Conservation (phyloP, 106 monocot genomes). For the Dendrobium nobile region DNA sequence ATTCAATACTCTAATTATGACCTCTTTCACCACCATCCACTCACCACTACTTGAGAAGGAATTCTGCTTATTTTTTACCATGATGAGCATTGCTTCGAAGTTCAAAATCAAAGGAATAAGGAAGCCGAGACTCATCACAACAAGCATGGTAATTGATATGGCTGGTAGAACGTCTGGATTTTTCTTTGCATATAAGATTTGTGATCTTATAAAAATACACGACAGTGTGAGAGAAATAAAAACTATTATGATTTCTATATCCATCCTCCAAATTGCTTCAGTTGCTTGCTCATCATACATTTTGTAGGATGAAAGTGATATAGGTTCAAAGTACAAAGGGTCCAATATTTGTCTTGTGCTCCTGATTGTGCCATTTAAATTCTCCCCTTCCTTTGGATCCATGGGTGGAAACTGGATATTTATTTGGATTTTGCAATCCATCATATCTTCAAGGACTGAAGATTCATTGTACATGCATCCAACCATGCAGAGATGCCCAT, state of each 20-base stretch:
- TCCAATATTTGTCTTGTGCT: slow-evolving; percentile 40
- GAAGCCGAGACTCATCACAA: slow-evolving; percentile 38
- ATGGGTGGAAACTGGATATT: slow-evolving; percentile 38
- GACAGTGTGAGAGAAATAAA: slow-evolving; percentile 44
- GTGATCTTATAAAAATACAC: slow-evolving; percentile 38
- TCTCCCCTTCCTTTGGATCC: slow-evolving; percentile 10
- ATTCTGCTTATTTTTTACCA: slow-evolving; percentile 12
- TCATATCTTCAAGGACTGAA: background rate
- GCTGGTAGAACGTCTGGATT: slow-evolving; percentile 34
- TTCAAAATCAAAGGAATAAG: slow-evolving; percentile 60
- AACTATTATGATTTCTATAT: slow-evolving; percentile 49
- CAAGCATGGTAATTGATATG: slow-evolving; percentile 60
- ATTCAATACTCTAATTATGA: slow-evolving; percentile 38
- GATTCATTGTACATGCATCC: slow-evolving; percentile 27
- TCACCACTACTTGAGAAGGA: slow-evolving; percentile 24
- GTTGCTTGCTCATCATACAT: slow-evolving; percentile 8
- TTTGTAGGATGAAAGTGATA: slow-evolving; percentile 38
- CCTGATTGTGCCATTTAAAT: slow-evolving; percentile 29
- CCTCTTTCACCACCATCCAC: slow-evolving; percentile 49
- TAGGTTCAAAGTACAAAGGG: slow-evolving; percentile 43
- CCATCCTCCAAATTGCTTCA: slow-evolving; percentile 33
- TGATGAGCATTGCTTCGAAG: slow-evolving; percentile 35
- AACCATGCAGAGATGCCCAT: slow-evolving; percentile 47
- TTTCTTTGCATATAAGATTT: slow-evolving; percentile 46
- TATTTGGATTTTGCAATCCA: slow-evolving; percentile 51